phyloP scores from a whole-genome alignment of 768 basidiomycete species.

The Cystobasidiopsis lactophilus region DNA sequence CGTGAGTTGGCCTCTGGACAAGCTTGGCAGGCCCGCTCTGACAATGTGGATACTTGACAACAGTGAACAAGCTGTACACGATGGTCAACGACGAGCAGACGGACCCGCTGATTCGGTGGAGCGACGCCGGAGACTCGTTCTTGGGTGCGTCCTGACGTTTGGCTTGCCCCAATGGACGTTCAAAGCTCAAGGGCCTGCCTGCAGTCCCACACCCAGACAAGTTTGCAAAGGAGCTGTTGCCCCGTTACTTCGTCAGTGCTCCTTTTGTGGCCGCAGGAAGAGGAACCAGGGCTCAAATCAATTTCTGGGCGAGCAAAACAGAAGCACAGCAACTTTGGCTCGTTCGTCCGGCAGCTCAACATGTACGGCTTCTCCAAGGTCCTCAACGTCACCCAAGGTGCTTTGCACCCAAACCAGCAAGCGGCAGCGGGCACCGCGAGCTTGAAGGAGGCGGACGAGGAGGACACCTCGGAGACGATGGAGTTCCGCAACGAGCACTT shows the following conservation, averaged over 20 bases:
- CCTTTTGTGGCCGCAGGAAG: too few relatives aligned
- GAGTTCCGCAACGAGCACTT: conserved; percentile 78
- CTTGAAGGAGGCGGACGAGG: conserved; percentile 72
- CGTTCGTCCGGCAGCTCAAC: conserved; percentile 79
- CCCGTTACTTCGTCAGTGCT: conserved; percentile 51
- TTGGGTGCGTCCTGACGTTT: conserved; percentile 37
- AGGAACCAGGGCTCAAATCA: too few relatives aligned
- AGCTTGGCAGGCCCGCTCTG: too few relatives aligned
- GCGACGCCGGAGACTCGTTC: conserved; percentile 73
- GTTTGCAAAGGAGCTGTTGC: conserved; percentile 70
- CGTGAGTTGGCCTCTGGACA: too few relatives aligned
- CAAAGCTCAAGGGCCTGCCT: not conserved
- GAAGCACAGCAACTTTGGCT: conserved; percentile 85
- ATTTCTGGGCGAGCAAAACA: too few relatives aligned
- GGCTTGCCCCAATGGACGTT: conserved; percentile 6
- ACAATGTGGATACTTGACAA: conserved; percentile 28
- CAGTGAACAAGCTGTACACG: conserved; percentile 67
- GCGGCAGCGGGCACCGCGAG: conserved; percentile 30
- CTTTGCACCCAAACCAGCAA: conserved; percentile 44
- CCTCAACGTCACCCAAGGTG: conserved; percentile 85
- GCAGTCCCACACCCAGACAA: conserved; percentile 76
- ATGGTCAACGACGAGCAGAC: conserved; percentile 78
- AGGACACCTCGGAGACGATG: conserved; percentile 43
- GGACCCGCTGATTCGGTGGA: conserved; percentile 73
- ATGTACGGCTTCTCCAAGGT: conserved; percentile 94